These are phyloP conservation scores for Glycyrrhiza uralensis DNA, from an alignment of 306 rosid genomes.

Conservation along the genomic window DNA sequence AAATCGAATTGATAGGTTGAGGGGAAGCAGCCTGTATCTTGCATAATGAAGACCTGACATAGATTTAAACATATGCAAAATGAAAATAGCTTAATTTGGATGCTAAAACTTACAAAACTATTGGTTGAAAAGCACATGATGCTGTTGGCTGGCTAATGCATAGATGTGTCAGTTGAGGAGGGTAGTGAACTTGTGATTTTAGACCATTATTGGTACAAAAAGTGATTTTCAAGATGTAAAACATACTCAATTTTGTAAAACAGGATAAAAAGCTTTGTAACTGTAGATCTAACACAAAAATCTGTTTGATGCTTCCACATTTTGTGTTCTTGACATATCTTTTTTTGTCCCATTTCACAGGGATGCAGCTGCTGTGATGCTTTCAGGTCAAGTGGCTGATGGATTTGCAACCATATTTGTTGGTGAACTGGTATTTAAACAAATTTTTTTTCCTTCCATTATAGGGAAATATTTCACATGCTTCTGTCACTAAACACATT, in stretches of 20 bases:
- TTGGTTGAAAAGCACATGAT: background rate
- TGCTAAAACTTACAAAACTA: background rate
- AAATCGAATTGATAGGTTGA: background rate
- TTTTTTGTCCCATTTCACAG: constrained; percentile 31
- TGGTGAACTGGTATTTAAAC: constrained; percentile 84
- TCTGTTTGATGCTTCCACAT: background rate
- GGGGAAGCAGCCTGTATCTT: constrained; percentile 4
- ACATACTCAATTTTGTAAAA: background rate
- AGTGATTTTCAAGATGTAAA: background rate
- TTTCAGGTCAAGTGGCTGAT: constrained; percentile 97
- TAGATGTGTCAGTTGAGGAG: background rate
- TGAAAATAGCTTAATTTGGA: background rate
- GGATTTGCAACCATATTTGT: constrained; percentile 74
- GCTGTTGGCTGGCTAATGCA: background rate
- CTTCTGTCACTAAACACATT: background rate
- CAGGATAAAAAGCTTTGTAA: background rate
- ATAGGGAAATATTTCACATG: background rate
- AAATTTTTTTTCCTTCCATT: background rate
- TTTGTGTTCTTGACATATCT: background rate
- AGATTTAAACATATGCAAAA: background rate
- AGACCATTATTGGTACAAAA: background rate
- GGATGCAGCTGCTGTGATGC: constrained; percentile 88
- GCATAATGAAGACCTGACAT: background rate
- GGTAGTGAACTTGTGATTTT: background rate
- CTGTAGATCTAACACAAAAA: background rate